phyloP scores from a whole-genome alignment of 768 basidiomycete genomes.

The Suillus cothurnatus region DNA sequence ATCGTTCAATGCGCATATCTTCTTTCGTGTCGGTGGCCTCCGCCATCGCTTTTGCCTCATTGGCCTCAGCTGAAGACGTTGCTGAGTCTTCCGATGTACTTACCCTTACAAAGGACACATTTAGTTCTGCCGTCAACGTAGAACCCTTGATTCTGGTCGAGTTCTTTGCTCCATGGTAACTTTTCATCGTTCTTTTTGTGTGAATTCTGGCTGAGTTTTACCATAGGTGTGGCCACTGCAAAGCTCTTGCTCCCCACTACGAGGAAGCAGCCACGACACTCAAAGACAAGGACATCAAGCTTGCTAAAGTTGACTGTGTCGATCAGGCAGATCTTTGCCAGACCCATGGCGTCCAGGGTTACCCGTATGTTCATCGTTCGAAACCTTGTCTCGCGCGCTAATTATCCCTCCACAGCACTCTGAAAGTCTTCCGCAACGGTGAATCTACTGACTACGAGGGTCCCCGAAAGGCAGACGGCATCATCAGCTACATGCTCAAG shows the following conservation, averaged over 20 bases:
- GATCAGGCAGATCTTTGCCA: conserved; percentile 92
- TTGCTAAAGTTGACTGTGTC: conserved; percentile 98
- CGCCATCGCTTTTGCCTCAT: conserved; percentile 54
- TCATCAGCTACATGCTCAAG: conserved; percentile 97
- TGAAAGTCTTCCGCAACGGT: conserved; percentile 92
- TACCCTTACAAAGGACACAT: conserved; percentile 67
- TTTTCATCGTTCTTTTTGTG: not conserved
- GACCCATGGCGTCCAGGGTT: conserved; percentile 85
- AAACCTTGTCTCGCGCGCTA: not conserved
- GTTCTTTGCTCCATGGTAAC: conserved; percentile 90
- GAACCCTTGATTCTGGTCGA: conserved; percentile 87
- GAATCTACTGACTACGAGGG: conserved; percentile 80
- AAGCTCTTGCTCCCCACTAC: conserved; percentile 91
- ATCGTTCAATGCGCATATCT: conserved; percentile 63
- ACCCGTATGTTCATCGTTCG: conserved; percentile 66
- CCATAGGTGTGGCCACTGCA: conserved; percentile 91
- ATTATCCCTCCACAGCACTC: conserved; percentile 51
- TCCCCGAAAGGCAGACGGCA: conserved; percentile 93
- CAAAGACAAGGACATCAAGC: conserved; percentile 85
- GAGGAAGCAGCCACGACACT: conserved; percentile 92
- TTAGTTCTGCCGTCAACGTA: conserved; percentile 62
- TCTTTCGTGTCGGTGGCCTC: conserved; percentile 50
- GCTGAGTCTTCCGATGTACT: conserved; percentile 71
- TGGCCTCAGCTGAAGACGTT: conserved; percentile 54
- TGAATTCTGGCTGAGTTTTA: not conserved